Evolutionary conservation across 768 basidiomycete species (phyloP), one percentile per base, ranked within the genome.

Genomic region (Sporobolomyces roseus): DNA sequence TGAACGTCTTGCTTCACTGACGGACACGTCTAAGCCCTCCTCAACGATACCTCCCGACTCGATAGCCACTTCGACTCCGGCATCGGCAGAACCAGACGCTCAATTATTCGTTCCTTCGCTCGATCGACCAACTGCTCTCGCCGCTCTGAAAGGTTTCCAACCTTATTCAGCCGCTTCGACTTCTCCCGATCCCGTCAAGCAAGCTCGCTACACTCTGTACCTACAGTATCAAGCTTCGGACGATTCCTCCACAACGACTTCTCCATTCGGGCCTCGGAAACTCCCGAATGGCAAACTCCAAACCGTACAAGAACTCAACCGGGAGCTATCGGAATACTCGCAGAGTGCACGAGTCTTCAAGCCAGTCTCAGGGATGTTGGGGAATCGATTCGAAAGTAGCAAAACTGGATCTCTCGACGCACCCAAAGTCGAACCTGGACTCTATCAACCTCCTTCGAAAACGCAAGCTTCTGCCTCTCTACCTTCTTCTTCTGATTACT

Each of bases 361-460:
- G 74, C 96, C 96, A 0, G 85, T 93, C 72, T 85, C 86, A 0
- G 90, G 88, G 4, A 90, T 91, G 21, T 97, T 98, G 90, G 91
- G 92, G 0, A 88, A 86, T 27, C 84, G 94, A n/a, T 98, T 98
- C 78, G 91, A 89, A 8, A 88, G 85, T 64, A 90, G 90, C 0
- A 84, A 84, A 0, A 82, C 87, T 19, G 79, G 72, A 8, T 55
- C 77, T 10, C 76, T 63, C 32, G 59, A 66, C 32, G 45, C 58
- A 2, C 71, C 64, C 1, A 63, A 63, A 38, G 52, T 63, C 48
- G 65, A 63, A 25, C 71, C 81, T 12, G 81, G 81, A 10, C 67
- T 82, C 46, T 77, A 79, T 61, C 73, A 80, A 41, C 78, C 78
- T 25, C 61, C 68, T 2, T 52, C 74, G 1, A 71, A 63, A 25